A percentile compares a stretch with the other conserved stretches of the same genome.
These are phyloP conservation scores for Mentha longifolia DNA, from an alignment of 257 asterid species.

Conservation along the genomic window DNA sequence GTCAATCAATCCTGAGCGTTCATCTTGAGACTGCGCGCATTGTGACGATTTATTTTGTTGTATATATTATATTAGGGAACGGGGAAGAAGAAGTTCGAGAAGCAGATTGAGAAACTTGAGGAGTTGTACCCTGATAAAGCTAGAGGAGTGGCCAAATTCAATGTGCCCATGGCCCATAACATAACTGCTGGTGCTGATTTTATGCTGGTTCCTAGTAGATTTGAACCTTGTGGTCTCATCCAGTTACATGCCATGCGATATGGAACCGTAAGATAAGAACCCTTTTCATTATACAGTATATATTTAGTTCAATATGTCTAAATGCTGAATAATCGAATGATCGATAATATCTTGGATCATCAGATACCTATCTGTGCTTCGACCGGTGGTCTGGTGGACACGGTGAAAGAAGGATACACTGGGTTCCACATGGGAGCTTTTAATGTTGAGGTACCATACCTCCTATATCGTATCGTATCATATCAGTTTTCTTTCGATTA, in stretches of 20 bases:
- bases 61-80: constrained; percentile 77
- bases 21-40: too few species aligned
- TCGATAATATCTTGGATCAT: constrained; percentile 15
- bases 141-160: constrained; percentile 86
- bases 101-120: constrained; percentile 89
- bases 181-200: constrained; percentile 91
- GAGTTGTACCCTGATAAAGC: constrained; percentile 80
- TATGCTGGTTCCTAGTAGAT: constrained; percentile 89
- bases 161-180: constrained; percentile 84
- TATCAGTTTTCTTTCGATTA: too few species aligned
- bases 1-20: not conserved
- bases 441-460: constrained; percentile 82
- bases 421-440: constrained; percentile 98
- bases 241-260: constrained; percentile 97
- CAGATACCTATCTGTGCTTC: constrained; percentile 89
- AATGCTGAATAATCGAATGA: too few species aligned
- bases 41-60: not conserved
- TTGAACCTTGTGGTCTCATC: constrained; percentile 98
- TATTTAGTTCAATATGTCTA: too few species aligned
- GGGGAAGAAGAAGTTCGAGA: constrained; percentile 82
- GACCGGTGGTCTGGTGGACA: constrained; percentile 98
- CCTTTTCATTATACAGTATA: too few species aligned
- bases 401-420: constrained; percentile 85
- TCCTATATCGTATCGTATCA: too few species aligned
- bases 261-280: constrained; percentile 97